These are phyloP conservation scores for Pythium pyrilobum DNA, from an alignment of 352 stramenopile genomes.

Conservation along the genomic window DNA sequence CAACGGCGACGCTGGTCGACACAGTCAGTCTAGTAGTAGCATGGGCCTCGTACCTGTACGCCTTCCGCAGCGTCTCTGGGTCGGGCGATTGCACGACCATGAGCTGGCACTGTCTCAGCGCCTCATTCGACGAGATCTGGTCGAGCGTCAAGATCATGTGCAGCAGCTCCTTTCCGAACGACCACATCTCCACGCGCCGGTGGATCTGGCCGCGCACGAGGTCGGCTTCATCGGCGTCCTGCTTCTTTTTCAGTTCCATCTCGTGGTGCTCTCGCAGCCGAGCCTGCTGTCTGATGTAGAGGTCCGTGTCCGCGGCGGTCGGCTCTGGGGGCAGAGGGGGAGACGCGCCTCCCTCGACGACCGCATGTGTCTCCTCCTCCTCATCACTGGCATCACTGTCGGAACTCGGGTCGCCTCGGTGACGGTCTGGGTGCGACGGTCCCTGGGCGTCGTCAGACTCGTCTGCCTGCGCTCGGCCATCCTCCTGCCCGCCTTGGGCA, in stretches of 20 bases:
- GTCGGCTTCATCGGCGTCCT: slow-evolving; percentile 77
- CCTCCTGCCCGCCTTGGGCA: slow-evolving; percentile 7
- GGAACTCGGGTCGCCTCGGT: slow-evolving; percentile 49
- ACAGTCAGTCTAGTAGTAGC: too few species aligned
- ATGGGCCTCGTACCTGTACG: slow-evolving; percentile 71
- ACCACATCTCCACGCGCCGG: slow-evolving; percentile 73
- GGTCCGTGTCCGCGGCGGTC: slow-evolving; percentile 59
- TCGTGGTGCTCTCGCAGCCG: slow-evolving; percentile 77
- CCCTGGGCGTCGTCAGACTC: slow-evolving; percentile 34
- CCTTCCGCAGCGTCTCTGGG: slow-evolving; percentile 77
- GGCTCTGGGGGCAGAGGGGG: slow-evolving; percentile 69
- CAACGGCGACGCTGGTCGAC: too few species aligned
- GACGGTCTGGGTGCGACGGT: slow-evolving; percentile 25
- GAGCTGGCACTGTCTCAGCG: slow-evolving; percentile 67
- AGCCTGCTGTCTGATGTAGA: slow-evolving; percentile 81
- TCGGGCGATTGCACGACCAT: slow-evolving; percentile 78
- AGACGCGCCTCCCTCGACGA: slow-evolving; percentile 24
- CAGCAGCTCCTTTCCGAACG: slow-evolving; percentile 75
- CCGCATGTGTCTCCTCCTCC: slow-evolving; percentile 11
- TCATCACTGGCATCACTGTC: slow-evolving; percentile 40
- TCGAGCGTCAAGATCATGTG: slow-evolving; percentile 85
- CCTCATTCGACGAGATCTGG: slow-evolving; percentile 68
- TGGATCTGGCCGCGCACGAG: slow-evolving; percentile 73
- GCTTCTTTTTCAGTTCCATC: slow-evolving; percentile 74
- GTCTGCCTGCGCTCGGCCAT: not conserved